These are phyloP conservation scores for Tolypocladium tundrense DNA, from an alignment of 2,329 filamentous ascomycete genomes.

Conservation along the genomic window DNA sequence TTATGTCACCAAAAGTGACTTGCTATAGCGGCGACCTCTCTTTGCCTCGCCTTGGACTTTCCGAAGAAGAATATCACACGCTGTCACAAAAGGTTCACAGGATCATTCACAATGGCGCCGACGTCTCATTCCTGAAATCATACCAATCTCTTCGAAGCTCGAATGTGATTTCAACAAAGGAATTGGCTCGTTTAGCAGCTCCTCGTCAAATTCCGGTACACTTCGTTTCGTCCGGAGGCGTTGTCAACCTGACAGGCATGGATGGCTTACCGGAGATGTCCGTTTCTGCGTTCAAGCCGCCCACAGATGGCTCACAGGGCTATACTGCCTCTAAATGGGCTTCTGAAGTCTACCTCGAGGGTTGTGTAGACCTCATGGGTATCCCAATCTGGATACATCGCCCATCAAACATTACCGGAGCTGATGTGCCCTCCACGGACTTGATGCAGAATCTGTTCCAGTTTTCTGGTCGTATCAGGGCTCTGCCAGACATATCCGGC, in stretches of 20 bases:
- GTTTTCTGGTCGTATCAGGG: background rate
- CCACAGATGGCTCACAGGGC: conserved; percentile 16
- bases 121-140: conserved; percentile 23
- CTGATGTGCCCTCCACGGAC: background rate
- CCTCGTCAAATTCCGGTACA: conserved; percentile 16
- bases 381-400: background rate
- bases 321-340: conserved; percentile 25
- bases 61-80: background rate
- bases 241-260: background rate
- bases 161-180: conserved; percentile 25
- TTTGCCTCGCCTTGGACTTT: conserved; percentile 12
- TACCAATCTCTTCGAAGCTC: conserved; percentile 21
- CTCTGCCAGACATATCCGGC: background rate
- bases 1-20: conserved; percentile 6
- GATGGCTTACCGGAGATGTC: conserved; percentile 5
- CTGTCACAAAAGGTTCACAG: conserved; percentile 12
- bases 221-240: conserved; percentile 16
- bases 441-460: background rate
- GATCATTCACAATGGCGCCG: conserved; percentile 45
- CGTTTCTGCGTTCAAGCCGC: conserved; percentile 5
- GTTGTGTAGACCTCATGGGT: background rate
- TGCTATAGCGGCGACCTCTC: conserved; percentile 17
- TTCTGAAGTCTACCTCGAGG: conserved; percentile 20
- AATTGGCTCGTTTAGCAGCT: conserved; percentile 19
- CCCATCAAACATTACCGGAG: background rate